Conservation (phyloP, 2,329 filamentous ascomycete genomes). For the Talaromyces sp. region DNA sequence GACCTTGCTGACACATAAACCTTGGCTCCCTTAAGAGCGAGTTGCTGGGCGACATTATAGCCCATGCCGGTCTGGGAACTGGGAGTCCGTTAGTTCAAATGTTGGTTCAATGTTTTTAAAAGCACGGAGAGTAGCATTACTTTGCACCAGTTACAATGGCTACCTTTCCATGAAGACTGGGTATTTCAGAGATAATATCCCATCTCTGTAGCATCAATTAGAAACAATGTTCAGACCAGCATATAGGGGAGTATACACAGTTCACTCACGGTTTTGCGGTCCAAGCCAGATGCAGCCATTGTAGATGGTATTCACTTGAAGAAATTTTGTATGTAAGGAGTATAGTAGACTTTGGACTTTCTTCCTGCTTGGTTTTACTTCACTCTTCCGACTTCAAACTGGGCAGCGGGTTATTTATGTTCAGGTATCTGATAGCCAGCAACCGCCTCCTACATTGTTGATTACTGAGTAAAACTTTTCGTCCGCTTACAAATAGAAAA, state of each 20-base stretch:
- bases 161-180: constrained; percentile 5
- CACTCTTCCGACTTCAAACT: not conserved
- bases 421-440: not conserved
- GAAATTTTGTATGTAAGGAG: not conserved
- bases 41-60: constrained; percentile 6
- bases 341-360: not conserved
- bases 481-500: constrained; percentile 8
- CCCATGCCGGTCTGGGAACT: constrained; percentile 5
- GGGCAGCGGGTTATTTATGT: constrained; percentile 2
- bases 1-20: constrained; percentile 8
- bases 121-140: not conserved
- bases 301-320: not conserved
- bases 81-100: not conserved
- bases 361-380: not conserved
- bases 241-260: not conserved
- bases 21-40: constrained; percentile 6
- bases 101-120: not conserved
- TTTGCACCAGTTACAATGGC: constrained; percentile 7
- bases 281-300: not conserved
- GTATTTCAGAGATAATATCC: constrained; percentile 7
- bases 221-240: not conserved
- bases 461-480: constrained; percentile 2
- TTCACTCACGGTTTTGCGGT: constrained; percentile 2
- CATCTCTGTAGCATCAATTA: constrained; percentile 4
- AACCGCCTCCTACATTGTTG: not conserved